Evolutionary conservation across 805 yeast genomes (phyloP), one percentile per base, ranked within the genome.

Genomic region (Candida palmyrensis): DNA sequence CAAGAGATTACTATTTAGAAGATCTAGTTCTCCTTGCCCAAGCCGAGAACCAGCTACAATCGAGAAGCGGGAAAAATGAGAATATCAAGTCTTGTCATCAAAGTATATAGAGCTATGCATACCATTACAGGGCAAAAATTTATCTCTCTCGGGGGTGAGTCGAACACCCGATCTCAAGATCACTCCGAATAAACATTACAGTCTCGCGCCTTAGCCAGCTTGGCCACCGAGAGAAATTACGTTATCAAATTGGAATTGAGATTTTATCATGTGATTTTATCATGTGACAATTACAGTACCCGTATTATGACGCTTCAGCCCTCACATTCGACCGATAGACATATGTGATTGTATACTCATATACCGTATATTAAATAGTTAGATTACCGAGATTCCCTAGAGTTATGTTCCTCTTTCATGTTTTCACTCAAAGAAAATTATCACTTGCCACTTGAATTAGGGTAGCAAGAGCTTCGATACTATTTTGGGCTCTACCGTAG

Each of bases 401-500:
- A 21, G 9, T 11, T 21, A 21, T 21, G 9, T 10, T 21, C 9
- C 11, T 11, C 11, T 16, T 16, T 10, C 12, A 6, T 24, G 6
- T 24, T 24, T 24, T 12, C 6, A 14, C n/a, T n/a, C n/a, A n/a
- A n/a, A n/a, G n/a, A n/a, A n/a, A n/a, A n/a, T n/a, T n/a, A n/a
- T n/a, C n/a, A n/a, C n/a, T n/a, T n/a, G n/a, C n/a, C n/a, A n/a
- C 23, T 8, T 34, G 36, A n/a, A 60, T 41, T 18, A 50, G 11
- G 12, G 28, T 41, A 1, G 74, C 66, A 11, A 77, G 57, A 3
- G 49, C 42, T 26, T 71, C 58, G 6, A 82, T 53, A 41, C 79
- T 77, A 2, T 51, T 42, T 39, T 79, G 83, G 0, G 85, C 88
- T 21, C 47, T 53, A 0, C 47, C 59, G 66, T 75, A 72, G 38